phyloP scores from a whole-genome alignment of 202 grass and related monocot species.

The Musa balbisiana region DNA sequence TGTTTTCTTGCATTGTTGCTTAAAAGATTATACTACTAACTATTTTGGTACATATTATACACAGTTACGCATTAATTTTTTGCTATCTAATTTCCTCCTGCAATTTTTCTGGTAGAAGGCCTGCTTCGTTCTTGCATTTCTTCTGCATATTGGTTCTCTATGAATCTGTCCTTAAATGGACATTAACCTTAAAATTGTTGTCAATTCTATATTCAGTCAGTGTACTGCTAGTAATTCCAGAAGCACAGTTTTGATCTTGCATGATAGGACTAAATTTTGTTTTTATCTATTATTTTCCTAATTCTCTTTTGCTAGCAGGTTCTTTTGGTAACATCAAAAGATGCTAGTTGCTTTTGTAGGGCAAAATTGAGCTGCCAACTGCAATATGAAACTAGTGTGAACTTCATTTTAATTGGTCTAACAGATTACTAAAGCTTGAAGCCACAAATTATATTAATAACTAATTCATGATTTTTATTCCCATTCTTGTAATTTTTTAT shows the following conservation, averaged over 20 bases:
- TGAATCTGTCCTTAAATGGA: no score
- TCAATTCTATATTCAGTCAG: no score
- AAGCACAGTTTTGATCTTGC: no score
- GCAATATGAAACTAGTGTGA: not conserved
- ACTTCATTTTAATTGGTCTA: not conserved
- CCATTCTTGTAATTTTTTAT: no score
- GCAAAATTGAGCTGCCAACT: not conserved
- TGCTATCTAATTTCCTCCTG: not conserved
- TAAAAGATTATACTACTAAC: no score
- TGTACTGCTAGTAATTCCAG: no score
- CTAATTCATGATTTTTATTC: no score
- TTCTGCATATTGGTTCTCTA: not conserved
- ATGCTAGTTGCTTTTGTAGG: not conserved
- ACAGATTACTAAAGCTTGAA: no score
- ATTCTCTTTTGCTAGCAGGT: not conserved
- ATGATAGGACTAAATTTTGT: not conserved
- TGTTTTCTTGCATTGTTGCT: not conserved
- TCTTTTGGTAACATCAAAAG: not conserved
- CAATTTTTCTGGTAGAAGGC: not conserved
- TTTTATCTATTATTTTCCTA: slow-evolving; percentile 1
- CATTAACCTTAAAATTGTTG: no score
- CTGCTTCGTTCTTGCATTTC: not conserved
- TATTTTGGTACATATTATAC: not conserved
- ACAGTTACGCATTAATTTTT: not conserved
- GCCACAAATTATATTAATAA: no score